A percentile compares a stretch with the other conserved stretches of the same genome.
Conservation (phyloP, 352 stramenopile species). For the Phytophthora aleatoria region DNA sequence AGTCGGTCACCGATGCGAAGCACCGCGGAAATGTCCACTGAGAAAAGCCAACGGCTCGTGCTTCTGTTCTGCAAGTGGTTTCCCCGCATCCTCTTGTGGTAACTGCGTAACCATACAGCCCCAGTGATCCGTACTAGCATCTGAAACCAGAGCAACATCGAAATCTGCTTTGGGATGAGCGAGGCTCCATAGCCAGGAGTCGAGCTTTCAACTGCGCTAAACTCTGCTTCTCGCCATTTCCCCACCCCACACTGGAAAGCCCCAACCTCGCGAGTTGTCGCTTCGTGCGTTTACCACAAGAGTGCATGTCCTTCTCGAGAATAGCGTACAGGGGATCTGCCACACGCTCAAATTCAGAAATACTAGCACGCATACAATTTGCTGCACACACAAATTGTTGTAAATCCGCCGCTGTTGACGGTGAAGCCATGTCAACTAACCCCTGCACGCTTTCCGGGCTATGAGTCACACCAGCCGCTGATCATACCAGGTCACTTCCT, state of each 20-base stretch:
- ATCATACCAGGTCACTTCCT: background rate
- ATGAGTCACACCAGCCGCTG: background rate
- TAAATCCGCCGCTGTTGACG: background rate
- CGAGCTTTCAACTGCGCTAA: background rate
- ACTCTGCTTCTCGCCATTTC: background rate
- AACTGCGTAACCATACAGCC: background rate
- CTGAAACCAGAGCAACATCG: background rate
- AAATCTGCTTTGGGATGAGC: background rate
- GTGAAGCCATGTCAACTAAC: background rate
- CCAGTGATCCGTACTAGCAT: background rate
- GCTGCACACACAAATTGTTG: background rate
- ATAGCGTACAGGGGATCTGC: background rate
- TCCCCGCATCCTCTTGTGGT: background rate
- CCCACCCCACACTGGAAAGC: background rate
- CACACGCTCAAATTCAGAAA: constrained; percentile 10
- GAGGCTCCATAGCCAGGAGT: background rate
- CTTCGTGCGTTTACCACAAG: background rate
- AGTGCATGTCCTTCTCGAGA: background rate
- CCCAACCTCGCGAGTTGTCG: background rate
- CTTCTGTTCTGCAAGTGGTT: background rate
- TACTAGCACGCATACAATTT: background rate
- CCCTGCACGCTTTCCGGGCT: background rate
- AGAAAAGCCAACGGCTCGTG: background rate
- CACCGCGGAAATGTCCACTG: background rate
- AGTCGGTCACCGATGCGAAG: background rate